Percentiles rank a stretch among this genome's conserved stretches.
phyloP scores from a whole-genome alignment of 169 alveolate genomes.

The Eimeria brunetti region DNA sequence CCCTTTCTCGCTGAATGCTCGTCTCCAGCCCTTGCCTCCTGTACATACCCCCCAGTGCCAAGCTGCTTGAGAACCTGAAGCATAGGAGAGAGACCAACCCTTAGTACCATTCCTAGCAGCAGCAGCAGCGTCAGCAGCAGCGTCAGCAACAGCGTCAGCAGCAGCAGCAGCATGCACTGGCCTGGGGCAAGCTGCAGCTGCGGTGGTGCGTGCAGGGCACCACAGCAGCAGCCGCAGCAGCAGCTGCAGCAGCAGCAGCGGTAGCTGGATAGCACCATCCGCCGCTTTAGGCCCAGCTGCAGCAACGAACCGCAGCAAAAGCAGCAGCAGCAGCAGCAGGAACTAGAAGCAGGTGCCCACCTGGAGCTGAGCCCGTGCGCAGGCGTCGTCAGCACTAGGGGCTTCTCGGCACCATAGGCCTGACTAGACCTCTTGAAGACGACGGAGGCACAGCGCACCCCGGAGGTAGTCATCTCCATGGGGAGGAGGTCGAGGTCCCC shows the following conservation, averaged over 20 bases:
- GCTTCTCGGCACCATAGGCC: background rate
- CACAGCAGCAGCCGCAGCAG: background rate
- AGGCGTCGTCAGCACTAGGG: background rate
- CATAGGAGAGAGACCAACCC: background rate
- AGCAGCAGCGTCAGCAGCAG: background rate
- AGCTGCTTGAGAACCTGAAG: constrained; percentile 31
- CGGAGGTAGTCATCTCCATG: constrained; percentile 18
- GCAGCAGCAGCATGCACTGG: background rate
- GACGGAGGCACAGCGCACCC: constrained; percentile 2
- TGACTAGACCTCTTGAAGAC: constrained; percentile 28
- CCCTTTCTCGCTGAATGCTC: constrained; percentile 16
- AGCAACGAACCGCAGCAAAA: background rate
- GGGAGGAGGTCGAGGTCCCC: constrained; percentile 33
- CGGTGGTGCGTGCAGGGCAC: background rate
- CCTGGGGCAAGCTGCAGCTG: background rate
- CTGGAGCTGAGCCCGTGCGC: constrained; percentile 41
- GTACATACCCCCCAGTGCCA: constrained; percentile 59
- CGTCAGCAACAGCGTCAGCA: background rate
- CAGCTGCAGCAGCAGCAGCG: constrained; percentile 3
- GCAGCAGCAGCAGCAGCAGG: background rate
- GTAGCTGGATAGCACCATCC: background rate
- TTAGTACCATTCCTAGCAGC: background rate
- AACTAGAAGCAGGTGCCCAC: background rate
- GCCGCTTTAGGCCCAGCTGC: background rate
- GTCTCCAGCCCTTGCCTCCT: constrained; percentile 50